Evolutionary conservation across 148 eudicot species (phyloP).

Genomic region (Persicaria maculosa): DNA sequence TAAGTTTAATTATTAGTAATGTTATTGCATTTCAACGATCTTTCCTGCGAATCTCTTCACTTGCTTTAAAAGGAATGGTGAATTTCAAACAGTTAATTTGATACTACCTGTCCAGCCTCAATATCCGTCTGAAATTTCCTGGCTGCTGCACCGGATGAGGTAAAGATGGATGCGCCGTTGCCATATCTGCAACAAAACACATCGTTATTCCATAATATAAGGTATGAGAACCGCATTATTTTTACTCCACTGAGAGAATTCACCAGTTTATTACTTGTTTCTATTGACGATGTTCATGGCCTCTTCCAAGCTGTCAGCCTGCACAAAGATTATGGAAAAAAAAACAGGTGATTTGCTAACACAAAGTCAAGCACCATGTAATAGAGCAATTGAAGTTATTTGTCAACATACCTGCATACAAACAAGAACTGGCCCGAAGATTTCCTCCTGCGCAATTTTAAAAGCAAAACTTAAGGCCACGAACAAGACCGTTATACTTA

Average conservation of each 20-base stretch:
- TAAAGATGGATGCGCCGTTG: conserved; percentile 91
- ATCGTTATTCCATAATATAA: neutral
- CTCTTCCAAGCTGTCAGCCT: conserved; percentile 96
- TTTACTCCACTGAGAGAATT: neutral
- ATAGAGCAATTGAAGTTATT: neutral
- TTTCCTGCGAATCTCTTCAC: neutral
- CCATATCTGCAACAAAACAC: conserved; percentile 52
- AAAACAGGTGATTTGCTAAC: neutral
- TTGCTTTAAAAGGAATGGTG: neutral
- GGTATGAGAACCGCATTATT: neutral
- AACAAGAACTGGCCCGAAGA: conserved; percentile 91
- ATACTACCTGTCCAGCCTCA: conserved; percentile 89
- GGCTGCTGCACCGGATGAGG: conserved; percentile 88
- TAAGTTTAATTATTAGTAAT: neutral
- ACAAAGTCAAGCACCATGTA: neutral
- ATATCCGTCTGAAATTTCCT: conserved; percentile 94
- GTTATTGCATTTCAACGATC: neutral
- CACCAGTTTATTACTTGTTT: conserved; percentile 46
- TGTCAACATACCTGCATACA: conserved; percentile 75
- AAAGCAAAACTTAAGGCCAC: neutral
- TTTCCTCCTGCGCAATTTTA: conserved; percentile 66
- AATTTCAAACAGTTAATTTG: neutral
- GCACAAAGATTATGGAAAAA: conserved; percentile 12
- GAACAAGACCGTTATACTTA: neutral
- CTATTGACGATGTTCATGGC: conserved; percentile 75